Base-by-base conservation (phyloP, 2,329 filamentous ascomycete species). In the Penicillium paneum region DNA sequence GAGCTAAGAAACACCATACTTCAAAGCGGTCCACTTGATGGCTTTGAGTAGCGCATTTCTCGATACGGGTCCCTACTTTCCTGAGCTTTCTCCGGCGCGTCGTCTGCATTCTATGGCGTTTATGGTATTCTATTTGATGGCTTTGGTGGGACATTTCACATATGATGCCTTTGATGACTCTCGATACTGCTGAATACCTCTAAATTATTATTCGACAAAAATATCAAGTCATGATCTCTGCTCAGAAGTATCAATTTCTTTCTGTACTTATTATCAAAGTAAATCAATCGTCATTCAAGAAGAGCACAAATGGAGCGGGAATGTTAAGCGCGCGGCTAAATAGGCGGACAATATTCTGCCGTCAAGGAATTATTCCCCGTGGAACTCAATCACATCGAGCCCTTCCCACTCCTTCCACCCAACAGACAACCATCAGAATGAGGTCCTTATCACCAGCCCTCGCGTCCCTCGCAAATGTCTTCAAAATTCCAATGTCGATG, bases 401-500 rank as follows among this genome's bases (percentile, higher is more conserved):
- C 49, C 26, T 57, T 55, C 35, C 61, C 61, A 52, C 40, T 39
- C 52, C 38, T 45, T 57, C 42, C 59, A 65, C 49, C 55, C 49
- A 49, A 63, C 62, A 61, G 52, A 59, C 38, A 57, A 31, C 47
- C 55, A 55, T 47, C 60, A 64, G 56, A 55, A 71, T 71, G 68
- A 64, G 64, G 61, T 67, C 74, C 41, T 66, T 69, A 60, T 76
- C 70, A 41, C 74, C 73, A 6, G 63, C 74, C 5, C 74, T 78
- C 59, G 68, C 73, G 56, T 77, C 74, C 4, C 69, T 79, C 53
- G 75, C 76, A 58, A 74, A 71, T 44, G 75, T 73, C 36, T 78
- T 79, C 65, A 71, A 68, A 44, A 75, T 78, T 34, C 72, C 75
- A 5, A 59, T 74, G 38, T 72, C 72, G 8, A 60, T 69, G 51